Evolutionary conservation across 129 eudicot species (phyloP), one percentile per base, ranked within the genome.

Genomic region (Flaveria ramosissima): DNA sequence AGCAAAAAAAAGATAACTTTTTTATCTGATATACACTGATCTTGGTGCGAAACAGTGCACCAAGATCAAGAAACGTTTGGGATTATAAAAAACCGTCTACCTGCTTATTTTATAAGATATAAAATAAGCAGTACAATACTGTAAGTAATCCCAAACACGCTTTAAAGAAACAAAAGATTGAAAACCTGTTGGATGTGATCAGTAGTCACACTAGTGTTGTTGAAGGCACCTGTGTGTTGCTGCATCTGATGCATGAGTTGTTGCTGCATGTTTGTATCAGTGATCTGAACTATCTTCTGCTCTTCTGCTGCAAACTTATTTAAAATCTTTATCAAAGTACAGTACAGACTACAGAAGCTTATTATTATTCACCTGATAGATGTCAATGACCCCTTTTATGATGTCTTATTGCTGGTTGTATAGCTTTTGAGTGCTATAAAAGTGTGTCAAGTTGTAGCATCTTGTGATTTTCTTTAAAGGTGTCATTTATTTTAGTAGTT

Each of bases 131-230:
- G 13, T 0, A 21, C n/a, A n/a, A n/a, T n/a, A n/a, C n/a, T n/a
- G n/a, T 2, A 2, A 48, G 52, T 48, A 48, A 48, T 12, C 1
- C 53, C 53, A 48, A 12, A 14, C 53, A 48, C 53, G 17, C 17
- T 2, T 14, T 8, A 59, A 24, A 78, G 9, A 63, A 30, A 73
- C 20, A 16, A 45, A 68, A 48, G 70, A 78, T 45, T 20, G 21
- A 41, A 77, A 64, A 83, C 89, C 87, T 86, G 87, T 63, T 86
- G 89, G 78, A 86, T 86, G 74, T 86, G 89, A 80, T 86, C 78
- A 83, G 89, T 76, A 62, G 87, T 83, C 42, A 86, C 78, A 75
- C 56, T 72, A 19, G 80, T 80, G 80, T 80, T 77, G 84, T 73
- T 86, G 77, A 71, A 80, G 50, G 75, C 77, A 61, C 59, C 66